phyloP scores from a whole-genome alignment of 139 green algal species.

The Diplosphaera chodatii region DNA sequence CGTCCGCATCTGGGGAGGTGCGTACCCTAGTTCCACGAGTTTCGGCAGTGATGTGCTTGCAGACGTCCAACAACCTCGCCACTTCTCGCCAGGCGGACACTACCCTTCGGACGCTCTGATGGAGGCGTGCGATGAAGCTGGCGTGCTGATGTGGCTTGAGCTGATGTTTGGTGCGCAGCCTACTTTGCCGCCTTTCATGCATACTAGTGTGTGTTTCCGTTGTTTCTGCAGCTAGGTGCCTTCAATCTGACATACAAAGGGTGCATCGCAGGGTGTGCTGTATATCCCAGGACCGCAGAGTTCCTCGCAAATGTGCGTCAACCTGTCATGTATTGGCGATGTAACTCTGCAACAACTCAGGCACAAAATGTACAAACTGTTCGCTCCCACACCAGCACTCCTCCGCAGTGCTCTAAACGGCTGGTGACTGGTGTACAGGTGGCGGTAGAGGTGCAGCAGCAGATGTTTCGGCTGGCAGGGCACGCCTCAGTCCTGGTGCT shows the following conservation, averaged over 20 bases:
- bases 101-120: conserved; percentile 60
- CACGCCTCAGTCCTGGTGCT: conserved; percentile 65
- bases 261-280: conserved; percentile 16
- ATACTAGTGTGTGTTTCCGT: no score
- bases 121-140: conserved; percentile 50
- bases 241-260: no score
- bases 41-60: not conserved
- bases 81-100: conserved; percentile 4
- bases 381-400: no score
- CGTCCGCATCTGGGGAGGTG: conserved; percentile 65
- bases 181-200: no score
- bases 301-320: conserved; percentile 37
- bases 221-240: no score
- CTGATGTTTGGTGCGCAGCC: conserved; percentile 35
- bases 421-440: conserved; percentile 15
- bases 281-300: conserved; percentile 33
- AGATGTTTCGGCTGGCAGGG: conserved; percentile 44
- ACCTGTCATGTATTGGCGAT: no score
- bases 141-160: conserved; percentile 76
- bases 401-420: no score
- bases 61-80: conserved; percentile 21
- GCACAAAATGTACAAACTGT: no score
- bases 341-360: not conserved
- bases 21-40: no score
- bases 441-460: conserved; percentile 34